phyloP scores from a whole-genome alignment of 331 rosid species.

The Pyrus hybrid region DNA sequence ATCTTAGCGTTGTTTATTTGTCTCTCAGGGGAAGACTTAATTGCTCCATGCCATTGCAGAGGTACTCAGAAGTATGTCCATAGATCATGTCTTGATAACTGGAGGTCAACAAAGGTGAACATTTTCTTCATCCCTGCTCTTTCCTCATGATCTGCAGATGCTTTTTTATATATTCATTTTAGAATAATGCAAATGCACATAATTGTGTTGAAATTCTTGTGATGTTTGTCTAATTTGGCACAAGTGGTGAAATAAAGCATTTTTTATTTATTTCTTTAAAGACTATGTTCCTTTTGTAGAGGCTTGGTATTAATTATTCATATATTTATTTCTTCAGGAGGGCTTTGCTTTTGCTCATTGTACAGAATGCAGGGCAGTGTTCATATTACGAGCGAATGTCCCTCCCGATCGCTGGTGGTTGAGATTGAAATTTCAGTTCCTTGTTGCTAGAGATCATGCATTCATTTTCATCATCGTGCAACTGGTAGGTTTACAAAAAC shows the following conservation, averaged over 20 bases:
- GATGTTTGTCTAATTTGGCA: background rate
- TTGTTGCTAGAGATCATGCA: slow-evolving; percentile 97
- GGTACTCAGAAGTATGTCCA: slow-evolving; percentile 97
- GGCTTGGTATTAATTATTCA: slow-evolving; percentile 13
- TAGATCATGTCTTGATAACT: slow-evolving; percentile 92
- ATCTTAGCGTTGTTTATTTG: background rate
- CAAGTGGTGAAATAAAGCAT: no score
- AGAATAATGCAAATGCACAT: background rate
- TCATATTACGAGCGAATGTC: slow-evolving; percentile 82
- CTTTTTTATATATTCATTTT: background rate
- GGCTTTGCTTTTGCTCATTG: slow-evolving; percentile 98
- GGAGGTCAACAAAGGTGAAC: slow-evolving; percentile 95
- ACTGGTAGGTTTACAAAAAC: slow-evolving; percentile 45
- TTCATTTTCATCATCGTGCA: slow-evolving; percentile 87
- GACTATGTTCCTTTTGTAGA: background rate
- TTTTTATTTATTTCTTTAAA: background rate
- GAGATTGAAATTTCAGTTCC: slow-evolving; percentile 93
- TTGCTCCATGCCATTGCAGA: slow-evolving; percentile 98
- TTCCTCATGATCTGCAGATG: background rate
- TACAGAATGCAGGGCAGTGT: slow-evolving; percentile 92
- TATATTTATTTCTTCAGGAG: slow-evolving; percentile 48
- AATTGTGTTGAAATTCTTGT: background rate
- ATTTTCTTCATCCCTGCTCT: background rate
- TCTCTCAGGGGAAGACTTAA: slow-evolving; percentile 81
- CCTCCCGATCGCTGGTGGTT: slow-evolving; percentile 98